Base-by-base conservation (phyloP, 306 rosid species). In the Elaeagnus macrophylla region DNA sequence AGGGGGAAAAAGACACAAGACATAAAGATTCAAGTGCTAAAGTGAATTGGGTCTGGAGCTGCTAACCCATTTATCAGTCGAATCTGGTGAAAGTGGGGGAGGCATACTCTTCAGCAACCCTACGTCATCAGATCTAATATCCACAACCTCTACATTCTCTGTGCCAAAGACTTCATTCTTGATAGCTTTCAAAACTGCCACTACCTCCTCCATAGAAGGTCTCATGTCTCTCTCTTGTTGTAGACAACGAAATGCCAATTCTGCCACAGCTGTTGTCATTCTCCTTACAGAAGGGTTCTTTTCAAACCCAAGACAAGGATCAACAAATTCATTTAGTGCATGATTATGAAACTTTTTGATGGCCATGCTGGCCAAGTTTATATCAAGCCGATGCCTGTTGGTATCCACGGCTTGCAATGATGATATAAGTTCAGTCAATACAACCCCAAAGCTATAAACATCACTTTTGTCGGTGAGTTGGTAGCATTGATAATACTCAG, bases 391-490 rank as follows among this genome's bases (percentile, higher is more conserved):
- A 9, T 73, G 77, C 77, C 97, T 67, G 42, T n/a, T 75, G 15
- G 87, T 70, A 67, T 91, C 97, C 61, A 91, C 97, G 0, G 97
- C 94, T 71, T 61, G 79, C 20, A 91, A 40, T 8, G 97, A 86
- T 2, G 95, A 79, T 61, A 90, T 60, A 39, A 90, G 91, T 83
- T 90, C 97, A 10, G 67, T 51, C 58, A 90, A 64, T 53, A 90
- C 84, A 9, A 90, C 97, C 1, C 97, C 97, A 39, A 90, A 90
- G 74, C 97, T 90, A 53, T 83, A 90, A 54, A 90, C 95, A 8
- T 90, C 97, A 25, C 97, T 90, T 54, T 90, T 90, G 32, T 71
- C 74, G 0, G 88, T 86, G 44, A 90, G 81, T 38, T 86, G 95
- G 75, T 79, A 90, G 65, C 73, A 72, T 62, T 78, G 91, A 52